Evolutionary conservation across 345 rosid species (phyloP).

Genomic region (Brassica rapa): DNA sequence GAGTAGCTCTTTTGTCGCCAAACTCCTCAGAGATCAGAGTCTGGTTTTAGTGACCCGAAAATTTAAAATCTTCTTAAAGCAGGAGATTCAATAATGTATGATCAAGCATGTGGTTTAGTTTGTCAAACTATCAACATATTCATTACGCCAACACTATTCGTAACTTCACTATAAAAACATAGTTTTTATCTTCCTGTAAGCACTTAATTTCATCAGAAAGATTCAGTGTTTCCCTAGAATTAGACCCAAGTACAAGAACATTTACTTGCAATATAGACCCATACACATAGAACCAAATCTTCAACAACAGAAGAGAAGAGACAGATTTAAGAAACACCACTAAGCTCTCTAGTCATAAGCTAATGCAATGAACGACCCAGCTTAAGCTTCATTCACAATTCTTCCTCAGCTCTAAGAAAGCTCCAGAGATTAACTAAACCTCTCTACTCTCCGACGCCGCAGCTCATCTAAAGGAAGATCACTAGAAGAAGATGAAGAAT

Average conservation of each 20-base stretch:
- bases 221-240: not conserved
- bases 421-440: constrained; percentile 56
- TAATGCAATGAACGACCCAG: constrained; percentile 13
- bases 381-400: constrained; percentile 21
- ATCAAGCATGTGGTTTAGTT: not conserved
- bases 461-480: constrained; percentile 69
- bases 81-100: not conserved
- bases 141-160: not conserved
- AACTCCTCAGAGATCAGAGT: not conserved
- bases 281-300: constrained; percentile 28
- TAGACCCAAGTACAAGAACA: not conserved
- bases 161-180: not conserved
- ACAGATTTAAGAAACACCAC: not conserved
- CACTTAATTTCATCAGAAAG: not conserved
- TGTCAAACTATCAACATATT: not conserved
- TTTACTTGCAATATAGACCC: not conserved
- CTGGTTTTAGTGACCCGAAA: not conserved
- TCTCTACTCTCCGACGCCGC: constrained; percentile 78
- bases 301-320: constrained; percentile 26
- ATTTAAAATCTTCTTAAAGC: not conserved
- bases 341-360: constrained; percentile 6
- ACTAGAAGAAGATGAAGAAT: constrained; percentile 36
- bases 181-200: not conserved
- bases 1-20: not conserved
- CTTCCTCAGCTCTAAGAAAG: constrained; percentile 15